Evolutionary conservation across 495 filamentous ascomycete genomes (phyloP).

Genomic region (Pseudomonodictys pantanalensis): DNA sequence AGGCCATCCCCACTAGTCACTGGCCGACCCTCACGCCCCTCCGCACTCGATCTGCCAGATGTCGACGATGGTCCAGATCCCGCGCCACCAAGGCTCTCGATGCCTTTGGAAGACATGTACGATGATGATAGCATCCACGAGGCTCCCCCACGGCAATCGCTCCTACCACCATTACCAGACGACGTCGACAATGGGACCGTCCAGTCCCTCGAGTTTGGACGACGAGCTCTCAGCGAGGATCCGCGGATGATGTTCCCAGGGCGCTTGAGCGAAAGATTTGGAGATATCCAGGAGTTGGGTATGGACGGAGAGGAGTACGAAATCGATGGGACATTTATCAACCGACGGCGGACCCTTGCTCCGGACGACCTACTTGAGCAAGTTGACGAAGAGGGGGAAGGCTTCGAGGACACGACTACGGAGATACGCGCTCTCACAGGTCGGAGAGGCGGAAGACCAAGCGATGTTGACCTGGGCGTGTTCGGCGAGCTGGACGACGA

Average conservation of each 20-base stretch:
- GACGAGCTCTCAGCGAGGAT: conserved; percentile 58
- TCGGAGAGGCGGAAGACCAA: conserved; percentile 24
- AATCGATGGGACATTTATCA: conserved; percentile 47
- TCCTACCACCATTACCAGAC: conserved; percentile 40
- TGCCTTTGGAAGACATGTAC: conserved; percentile 67
- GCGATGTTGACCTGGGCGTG: conserved; percentile 27
- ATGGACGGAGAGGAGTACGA: conserved; percentile 28
- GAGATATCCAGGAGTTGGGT: conserved; percentile 41
- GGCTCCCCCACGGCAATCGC: conserved; percentile 61
- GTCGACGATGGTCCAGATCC: conserved; percentile 64
- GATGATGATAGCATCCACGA: conserved; percentile 44
- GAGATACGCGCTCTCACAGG: conserved; percentile 35
- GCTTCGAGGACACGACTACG: conserved; percentile 43
- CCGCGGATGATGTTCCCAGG: conserved; percentile 45
- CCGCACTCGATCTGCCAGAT: conserved; percentile 38
- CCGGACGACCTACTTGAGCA: conserved; percentile 39
- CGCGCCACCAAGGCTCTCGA: conserved; percentile 62
- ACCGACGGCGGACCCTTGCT: conserved; percentile 4
- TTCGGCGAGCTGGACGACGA: conserved; percentile 31
- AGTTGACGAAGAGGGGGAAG: conserved; percentile 45
- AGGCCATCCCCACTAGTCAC: conserved; percentile 56
- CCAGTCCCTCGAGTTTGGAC: conserved; percentile 66
- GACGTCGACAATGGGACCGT: conserved; percentile 56
- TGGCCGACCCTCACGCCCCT: conserved; percentile 34
- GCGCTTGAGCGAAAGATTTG: conserved; percentile 66